Conservation (phyloP, 2,329 filamentous ascomycete species). For the Trichophyton schoenleinii region DNA sequence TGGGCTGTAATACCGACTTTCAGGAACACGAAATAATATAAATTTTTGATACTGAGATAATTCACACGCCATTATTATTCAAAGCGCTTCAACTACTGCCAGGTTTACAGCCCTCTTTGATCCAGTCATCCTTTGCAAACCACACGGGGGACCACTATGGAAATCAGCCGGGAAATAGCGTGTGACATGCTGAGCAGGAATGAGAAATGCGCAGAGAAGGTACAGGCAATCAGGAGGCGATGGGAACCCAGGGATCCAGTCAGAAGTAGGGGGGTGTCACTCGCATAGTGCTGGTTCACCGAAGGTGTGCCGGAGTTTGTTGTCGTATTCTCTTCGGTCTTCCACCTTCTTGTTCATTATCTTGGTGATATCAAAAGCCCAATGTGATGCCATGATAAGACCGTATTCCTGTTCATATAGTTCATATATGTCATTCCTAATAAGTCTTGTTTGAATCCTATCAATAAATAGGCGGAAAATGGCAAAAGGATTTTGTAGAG, state of each 20-base stretch:
- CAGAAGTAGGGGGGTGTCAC: background rate
- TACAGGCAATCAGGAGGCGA: background rate
- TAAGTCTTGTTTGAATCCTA: slow-evolving; percentile 9
- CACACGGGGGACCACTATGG: too few relatives aligned
- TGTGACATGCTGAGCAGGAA: background rate
- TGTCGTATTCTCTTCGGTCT: slow-evolving; percentile 14
- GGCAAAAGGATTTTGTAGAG: slow-evolving; percentile 5
- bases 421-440: slow-evolving; percentile 8
- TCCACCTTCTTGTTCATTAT: slow-evolving; percentile 13
- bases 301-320: background rate
- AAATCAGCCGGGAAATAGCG: background rate
- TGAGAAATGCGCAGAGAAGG: background rate
- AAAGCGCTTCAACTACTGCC: too few relatives aligned
- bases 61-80: too few relatives aligned
- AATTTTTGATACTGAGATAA: background rate
- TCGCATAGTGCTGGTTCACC: slow-evolving; percentile 8
- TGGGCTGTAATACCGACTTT: too few relatives aligned
- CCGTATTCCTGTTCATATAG: slow-evolving; percentile 11
- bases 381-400: slow-evolving; percentile 12
- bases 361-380: slow-evolving; percentile 5
- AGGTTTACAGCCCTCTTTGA: too few relatives aligned
- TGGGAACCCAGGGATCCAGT: background rate
- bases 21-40: too few relatives aligned
- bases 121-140: too few relatives aligned
- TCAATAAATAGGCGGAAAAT: slow-evolving; percentile 8